These are phyloP conservation scores for Drosera spatulata DNA, from an alignment of 179 eudicot genomes.

Conservation along the genomic window DNA sequence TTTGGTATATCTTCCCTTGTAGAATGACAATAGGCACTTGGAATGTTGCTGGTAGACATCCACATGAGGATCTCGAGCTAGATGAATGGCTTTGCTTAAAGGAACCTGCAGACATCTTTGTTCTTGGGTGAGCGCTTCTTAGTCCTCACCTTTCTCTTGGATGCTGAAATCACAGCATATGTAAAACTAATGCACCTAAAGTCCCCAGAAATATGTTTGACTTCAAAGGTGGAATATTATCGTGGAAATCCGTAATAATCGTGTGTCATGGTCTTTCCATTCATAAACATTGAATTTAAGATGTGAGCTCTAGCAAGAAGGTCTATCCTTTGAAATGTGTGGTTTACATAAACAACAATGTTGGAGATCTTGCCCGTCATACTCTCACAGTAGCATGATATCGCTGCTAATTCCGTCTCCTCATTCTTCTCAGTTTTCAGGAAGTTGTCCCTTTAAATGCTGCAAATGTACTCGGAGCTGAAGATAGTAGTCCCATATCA, in stretches of 20 bases:
- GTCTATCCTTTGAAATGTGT: no score
- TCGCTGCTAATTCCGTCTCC: not conserved
- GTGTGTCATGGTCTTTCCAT: no score
- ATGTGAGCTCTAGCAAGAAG: no score
- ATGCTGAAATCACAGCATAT: no score
- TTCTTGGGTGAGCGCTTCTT: conserved; percentile 57
- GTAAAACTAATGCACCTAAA: no score
- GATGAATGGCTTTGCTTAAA: conserved; percentile 85
- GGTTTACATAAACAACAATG: no score
- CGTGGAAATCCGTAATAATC: no score
- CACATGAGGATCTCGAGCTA: conserved; percentile 55
- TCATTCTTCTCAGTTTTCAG: conserved; percentile 51
- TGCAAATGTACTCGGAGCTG: conserved; percentile 89
- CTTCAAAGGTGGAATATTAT: no score
- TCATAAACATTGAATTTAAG: no score
- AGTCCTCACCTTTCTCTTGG: no score
- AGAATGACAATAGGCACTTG: conserved; percentile 81
- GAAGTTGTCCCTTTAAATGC: conserved; percentile 94
- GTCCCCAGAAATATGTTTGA: no score
- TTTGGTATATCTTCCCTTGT: conserved; percentile 1
- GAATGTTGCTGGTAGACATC: conserved; percentile 92
- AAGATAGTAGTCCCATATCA: conserved; percentile 63
- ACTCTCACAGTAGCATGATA: not conserved
- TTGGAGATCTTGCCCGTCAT: no score
- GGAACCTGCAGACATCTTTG: conserved; percentile 78